Conservation (phyloP, 345 rosid genomes). For the Stellera chamaejasme region DNA sequence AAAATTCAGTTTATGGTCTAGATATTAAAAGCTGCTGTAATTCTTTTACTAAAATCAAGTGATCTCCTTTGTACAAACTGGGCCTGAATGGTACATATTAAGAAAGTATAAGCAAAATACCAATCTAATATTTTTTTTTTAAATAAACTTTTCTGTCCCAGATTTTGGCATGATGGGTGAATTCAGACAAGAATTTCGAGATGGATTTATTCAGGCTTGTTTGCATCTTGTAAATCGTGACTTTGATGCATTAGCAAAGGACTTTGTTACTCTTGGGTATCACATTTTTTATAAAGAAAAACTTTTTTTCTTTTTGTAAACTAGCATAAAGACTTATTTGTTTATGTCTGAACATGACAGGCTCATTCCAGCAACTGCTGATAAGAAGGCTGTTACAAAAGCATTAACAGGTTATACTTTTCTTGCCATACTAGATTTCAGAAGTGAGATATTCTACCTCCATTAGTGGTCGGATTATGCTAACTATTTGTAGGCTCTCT, state of each 20-base stretch:
- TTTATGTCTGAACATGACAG: conserved; percentile 23
- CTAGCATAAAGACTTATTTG: conserved; percentile 1
- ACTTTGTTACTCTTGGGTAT: conserved; percentile 94
- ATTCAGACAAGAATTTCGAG: conserved; percentile 82
- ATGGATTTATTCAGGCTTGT: conserved; percentile 93
- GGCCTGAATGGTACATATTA: conserved; percentile 4
- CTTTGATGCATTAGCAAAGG: conserved; percentile 75
- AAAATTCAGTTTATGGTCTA: no score
- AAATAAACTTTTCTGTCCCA: conserved; percentile 23
- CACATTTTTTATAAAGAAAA: conserved; percentile 14
- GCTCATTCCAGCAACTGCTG: conserved; percentile 88
- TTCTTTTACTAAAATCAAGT: no score
- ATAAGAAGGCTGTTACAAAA: conserved; percentile 68
- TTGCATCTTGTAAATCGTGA: conserved; percentile 96
- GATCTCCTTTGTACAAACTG: no score
- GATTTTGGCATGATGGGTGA: conserved; percentile 99
- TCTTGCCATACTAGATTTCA: conserved; percentile 3
- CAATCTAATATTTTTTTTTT: conserved; percentile 21
- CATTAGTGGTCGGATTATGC: neutral
- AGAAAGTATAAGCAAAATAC: conserved; percentile 7
- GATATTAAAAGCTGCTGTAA: no score
- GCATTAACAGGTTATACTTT: conserved; percentile 67
- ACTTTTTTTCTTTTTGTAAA: neutral
- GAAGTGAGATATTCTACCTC: conserved; percentile 4
- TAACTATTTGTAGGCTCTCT: conserved; percentile 10